Percentiles rank a stretch among this genome's conserved stretches.
Evolutionary conservation across 371 early-diverging fungal species (phyloP).

Genomic region (Rhizoclosmatium hyalinum): DNA sequence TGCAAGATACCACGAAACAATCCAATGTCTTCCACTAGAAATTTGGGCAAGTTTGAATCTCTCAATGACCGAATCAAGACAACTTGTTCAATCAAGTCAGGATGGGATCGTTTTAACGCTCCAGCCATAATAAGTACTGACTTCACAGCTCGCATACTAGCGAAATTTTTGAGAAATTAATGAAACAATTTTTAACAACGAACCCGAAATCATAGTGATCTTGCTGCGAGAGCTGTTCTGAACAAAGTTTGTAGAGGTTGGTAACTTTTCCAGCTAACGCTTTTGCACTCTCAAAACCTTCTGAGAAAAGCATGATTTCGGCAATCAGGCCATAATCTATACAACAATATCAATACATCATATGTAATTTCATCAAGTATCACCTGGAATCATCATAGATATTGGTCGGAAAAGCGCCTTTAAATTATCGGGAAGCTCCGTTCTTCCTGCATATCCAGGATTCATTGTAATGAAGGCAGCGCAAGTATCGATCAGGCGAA

Average conservation of each 20-base stretch:
- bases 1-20: slow-evolving; percentile 54
- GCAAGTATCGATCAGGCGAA: slow-evolving; percentile 56
- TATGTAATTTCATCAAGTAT: background rate
- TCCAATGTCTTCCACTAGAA: slow-evolving; percentile 55
- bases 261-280: slow-evolving; percentile 53
- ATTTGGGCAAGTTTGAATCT: slow-evolving; percentile 59
- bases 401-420: slow-evolving; percentile 60
- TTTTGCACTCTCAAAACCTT: slow-evolving; percentile 61
- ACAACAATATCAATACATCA: background rate
- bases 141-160: slow-evolving; percentile 61
- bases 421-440: slow-evolving; percentile 59
- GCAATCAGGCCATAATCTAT: slow-evolving; percentile 57
- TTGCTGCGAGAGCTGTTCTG: slow-evolving; percentile 57
- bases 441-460: slow-evolving; percentile 51
- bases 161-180: background rate
- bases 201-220: slow-evolving; percentile 55
- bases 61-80: slow-evolving; percentile 51
- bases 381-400: slow-evolving; percentile 63
- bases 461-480: slow-evolving; percentile 53
- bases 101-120: slow-evolving; percentile 49
- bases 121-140: slow-evolving; percentile 60
- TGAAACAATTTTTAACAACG: background rate
- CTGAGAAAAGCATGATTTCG: slow-evolving; percentile 62
- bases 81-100: slow-evolving; percentile 51
- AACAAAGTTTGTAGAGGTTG: slow-evolving; percentile 59